Evolutionary conservation across 768 basidiomycete genomes (phyloP), one percentile per base, ranked within the genome.

Genomic region (Collybia sordida): DNA sequence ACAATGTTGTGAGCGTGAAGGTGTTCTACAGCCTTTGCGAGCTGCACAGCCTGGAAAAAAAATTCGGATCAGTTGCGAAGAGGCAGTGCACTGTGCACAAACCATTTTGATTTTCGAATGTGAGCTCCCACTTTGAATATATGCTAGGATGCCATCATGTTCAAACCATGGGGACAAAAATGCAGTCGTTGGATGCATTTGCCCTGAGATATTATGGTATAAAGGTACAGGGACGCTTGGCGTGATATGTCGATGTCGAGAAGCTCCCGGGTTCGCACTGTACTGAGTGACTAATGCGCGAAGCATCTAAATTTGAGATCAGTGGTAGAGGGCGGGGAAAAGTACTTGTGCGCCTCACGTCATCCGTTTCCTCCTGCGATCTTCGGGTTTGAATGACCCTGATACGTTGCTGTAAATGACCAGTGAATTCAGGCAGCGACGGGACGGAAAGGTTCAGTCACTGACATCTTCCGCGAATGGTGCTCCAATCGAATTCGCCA

Each of bases 21-120:
- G 31, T 58, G 42, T 38, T 41, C 45, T 6, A 58, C n/a, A 15
- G 47, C 56, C 28, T 52, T n/a, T 12, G 56, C 45, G 8, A 41
- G 43, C 42, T 57, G 50, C n/a, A 42, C 47, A 21, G 43, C 28
- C 52, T 52, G 25, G 14, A 22, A 22, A 18, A 35, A 36, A 54
- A 14, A 3, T 21, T 28, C 14, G 22, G 31, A 11, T 21, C 5
- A 37, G 21, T 0, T 15, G 18, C 19, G 21, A 25, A 41, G 39
- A 35, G 11, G 5, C 17, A 17, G 22, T 18, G 31, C 11, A 6
- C 3, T 31, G 14, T n/a, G 34, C 12, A 36, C 48, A 12, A n/a
- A 42, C 31, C 23, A 49, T 28, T 19, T 39, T 21, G 22, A 49
- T 36, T 14, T 36, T 42, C 14, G 22, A 35, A 21, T 25, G 27